Conservation (phyloP, 805 yeast species). For the Yamadazyma paraphyllophila region DNA sequence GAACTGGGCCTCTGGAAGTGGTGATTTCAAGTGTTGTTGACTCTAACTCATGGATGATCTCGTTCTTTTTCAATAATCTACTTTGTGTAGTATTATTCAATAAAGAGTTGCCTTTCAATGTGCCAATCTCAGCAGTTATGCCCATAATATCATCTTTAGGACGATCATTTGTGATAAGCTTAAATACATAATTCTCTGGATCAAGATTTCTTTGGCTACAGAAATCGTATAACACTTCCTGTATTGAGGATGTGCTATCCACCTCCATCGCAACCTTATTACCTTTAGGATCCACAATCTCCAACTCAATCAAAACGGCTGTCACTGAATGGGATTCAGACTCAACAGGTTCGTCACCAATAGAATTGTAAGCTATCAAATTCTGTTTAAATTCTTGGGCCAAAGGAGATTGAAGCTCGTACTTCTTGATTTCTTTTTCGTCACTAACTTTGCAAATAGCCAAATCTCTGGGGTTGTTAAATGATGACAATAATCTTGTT, state of each 20-base stretch:
- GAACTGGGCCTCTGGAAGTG: conserved; percentile 8
- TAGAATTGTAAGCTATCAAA: conserved; percentile 14
- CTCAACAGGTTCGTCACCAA: neutral
- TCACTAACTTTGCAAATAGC: conserved; percentile 64
- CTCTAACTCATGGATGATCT: conserved; percentile 10
- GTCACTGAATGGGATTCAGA: conserved; percentile 12
- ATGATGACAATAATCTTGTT: conserved; percentile 59
- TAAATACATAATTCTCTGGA: conserved; percentile 24
- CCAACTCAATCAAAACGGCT: conserved; percentile 11
- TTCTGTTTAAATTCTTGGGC: conserved; percentile 40
- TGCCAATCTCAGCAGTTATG: neutral
- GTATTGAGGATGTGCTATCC: conserved; percentile 17
- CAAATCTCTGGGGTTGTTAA: conserved; percentile 74
- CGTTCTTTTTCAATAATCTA: conserved; percentile 8
- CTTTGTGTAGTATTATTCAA: neutral
- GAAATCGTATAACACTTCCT: conserved; percentile 24
- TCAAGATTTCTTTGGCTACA: conserved; percentile 30
- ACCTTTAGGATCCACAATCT: conserved; percentile 9
- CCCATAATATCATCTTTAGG: neutral
- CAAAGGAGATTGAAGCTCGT: conserved; percentile 55
- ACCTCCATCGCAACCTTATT: conserved; percentile 1
- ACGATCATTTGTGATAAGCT: conserved; percentile 11
- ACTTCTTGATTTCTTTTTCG: conserved; percentile 40
- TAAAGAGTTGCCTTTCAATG: conserved; percentile 2
- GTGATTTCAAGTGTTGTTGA: conserved; percentile 8